These are phyloP conservation scores for Pulveroboletus sp. DNA, from an alignment of 768 basidiomycete species.

Conservation along the genomic window DNA sequence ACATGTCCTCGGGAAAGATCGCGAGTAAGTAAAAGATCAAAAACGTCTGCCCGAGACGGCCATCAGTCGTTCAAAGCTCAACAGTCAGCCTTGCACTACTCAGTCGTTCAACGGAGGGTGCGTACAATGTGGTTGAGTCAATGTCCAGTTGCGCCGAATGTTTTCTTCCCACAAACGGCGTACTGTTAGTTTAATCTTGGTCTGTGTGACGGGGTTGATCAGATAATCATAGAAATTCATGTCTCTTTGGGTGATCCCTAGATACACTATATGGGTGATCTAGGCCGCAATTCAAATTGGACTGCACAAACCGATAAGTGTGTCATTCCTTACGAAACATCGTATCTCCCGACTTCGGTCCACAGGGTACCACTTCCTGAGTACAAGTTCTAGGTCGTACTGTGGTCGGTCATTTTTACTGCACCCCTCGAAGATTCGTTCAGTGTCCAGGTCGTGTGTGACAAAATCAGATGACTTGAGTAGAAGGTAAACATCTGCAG, in stretches of 20 bases:
- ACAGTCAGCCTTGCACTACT: background rate
- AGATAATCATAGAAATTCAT: slow-evolving; percentile 85
- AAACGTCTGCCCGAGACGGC: slow-evolving; percentile 47
- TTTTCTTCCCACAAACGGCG: slow-evolving; percentile 62
- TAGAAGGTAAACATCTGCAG: slow-evolving; percentile 86
- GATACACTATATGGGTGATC: background rate
- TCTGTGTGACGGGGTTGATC: slow-evolving; percentile 53
- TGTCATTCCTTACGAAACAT: slow-evolving; percentile 78
- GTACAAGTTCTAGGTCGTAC: slow-evolving; percentile 76
- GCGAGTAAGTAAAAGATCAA: slow-evolving; percentile 85
- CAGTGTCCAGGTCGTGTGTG: slow-evolving; percentile 63
- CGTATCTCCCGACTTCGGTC: slow-evolving; percentile 82
- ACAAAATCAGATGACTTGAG: slow-evolving; percentile 93
- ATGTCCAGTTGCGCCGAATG: slow-evolving; percentile 56
- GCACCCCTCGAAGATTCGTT: slow-evolving; percentile 67
- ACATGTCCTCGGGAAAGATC: slow-evolving; percentile 73
- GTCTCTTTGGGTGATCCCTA: slow-evolving; percentile 86
- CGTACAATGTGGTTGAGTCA: slow-evolving; percentile 60
- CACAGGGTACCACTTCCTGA: slow-evolving; percentile 87
- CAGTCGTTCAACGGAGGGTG: slow-evolving; percentile 1
- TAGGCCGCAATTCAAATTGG: background rate
- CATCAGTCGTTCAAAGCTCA: background rate
- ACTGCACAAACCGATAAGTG: slow-evolving; percentile 56
- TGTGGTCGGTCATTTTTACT: slow-evolving; percentile 8
- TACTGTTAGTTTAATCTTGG: slow-evolving; percentile 49